Evolutionary conservation across 2,329 filamentous ascomycete species (phyloP).

Genomic region (Aspergillus aculeatus): DNA sequence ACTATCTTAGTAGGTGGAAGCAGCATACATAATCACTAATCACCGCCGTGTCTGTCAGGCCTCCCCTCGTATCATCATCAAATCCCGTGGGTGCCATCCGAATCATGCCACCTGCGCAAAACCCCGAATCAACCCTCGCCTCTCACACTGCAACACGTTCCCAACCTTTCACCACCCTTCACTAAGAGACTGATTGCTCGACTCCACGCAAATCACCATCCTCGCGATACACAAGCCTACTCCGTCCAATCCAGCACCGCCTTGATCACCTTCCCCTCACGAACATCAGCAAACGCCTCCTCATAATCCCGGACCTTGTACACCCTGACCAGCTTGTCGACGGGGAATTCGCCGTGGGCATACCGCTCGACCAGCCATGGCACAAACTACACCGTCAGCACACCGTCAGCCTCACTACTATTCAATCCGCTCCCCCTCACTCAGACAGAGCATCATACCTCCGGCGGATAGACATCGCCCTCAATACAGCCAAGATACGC

Average conservation of each 20-base stretch:
- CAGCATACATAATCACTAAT: neutral
- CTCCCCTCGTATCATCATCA: neutral
- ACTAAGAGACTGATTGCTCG: neutral
- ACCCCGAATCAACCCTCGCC: neutral
- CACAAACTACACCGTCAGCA: neutral
- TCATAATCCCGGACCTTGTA: neutral
- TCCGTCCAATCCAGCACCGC: neutral
- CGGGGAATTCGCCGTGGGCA: neutral
- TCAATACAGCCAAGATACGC: constrained; percentile 24
- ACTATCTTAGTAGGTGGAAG: too few relatives aligned
- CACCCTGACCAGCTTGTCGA: neutral
- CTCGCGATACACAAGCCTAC: too few relatives aligned
- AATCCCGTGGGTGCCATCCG: neutral
- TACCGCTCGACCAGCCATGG: neutral
- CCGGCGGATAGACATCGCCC: constrained; percentile 19
- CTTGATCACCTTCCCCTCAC: neutral
- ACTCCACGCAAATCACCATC: neutral
- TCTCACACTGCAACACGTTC: neutral
- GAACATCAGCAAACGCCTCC: neutral
- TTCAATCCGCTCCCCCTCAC: neutral
- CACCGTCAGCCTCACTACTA: neutral
- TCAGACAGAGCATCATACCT: constrained; percentile 4
- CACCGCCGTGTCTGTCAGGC: neutral
- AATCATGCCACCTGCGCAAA: neutral
- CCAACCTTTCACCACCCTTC: neutral